Evolutionary conservation across 2,329 filamentous ascomycete genomes (phyloP).

Genomic region (Setomelanomma holmii): DNA sequence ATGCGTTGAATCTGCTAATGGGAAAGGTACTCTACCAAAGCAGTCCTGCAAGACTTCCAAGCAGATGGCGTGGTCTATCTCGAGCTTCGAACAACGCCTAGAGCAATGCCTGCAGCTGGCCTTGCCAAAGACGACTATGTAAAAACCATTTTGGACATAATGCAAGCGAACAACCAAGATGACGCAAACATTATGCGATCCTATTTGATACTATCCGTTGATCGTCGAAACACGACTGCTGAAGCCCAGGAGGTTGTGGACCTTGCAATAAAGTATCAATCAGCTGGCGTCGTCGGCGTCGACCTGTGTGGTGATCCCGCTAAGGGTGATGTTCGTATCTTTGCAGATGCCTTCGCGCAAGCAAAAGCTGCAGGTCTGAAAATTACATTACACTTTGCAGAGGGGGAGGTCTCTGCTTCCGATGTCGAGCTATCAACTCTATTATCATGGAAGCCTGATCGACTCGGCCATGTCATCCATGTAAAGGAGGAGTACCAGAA

Average conservation of each 20-base stretch:
- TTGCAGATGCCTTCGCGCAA: slow-evolving; percentile 64
- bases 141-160: slow-evolving; percentile 68
- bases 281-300: slow-evolving; percentile 70
- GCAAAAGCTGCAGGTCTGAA: slow-evolving; percentile 65
- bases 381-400: slow-evolving; percentile 81
- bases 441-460: slow-evolving; percentile 69
- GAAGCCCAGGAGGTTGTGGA: slow-evolving; percentile 70
- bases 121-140: slow-evolving; percentile 72
- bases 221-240: slow-evolving; percentile 66
- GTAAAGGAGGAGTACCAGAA: slow-evolving; percentile 67
- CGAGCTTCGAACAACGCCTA: slow-evolving; percentile 81
- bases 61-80: slow-evolving; percentile 77
- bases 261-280: slow-evolving; percentile 65
- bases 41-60: slow-evolving; percentile 66
- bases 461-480: slow-evolving; percentile 82
- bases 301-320: slow-evolving; percentile 81
- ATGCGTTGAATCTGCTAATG: no score
- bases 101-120: slow-evolving; percentile 61
- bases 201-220: slow-evolving; percentile 75
- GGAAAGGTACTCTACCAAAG: slow-evolving; percentile 66
- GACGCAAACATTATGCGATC: slow-evolving; percentile 59
- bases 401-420: slow-evolving; percentile 65
- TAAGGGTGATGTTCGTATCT: slow-evolving; percentile 66
- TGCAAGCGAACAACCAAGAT: slow-evolving; percentile 59
- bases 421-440: slow-evolving; percentile 68